These are phyloP conservation scores for Helicostylum pulchrum DNA, from an alignment of 192 early-diverging fungal genomes.

Conservation along the genomic window DNA sequence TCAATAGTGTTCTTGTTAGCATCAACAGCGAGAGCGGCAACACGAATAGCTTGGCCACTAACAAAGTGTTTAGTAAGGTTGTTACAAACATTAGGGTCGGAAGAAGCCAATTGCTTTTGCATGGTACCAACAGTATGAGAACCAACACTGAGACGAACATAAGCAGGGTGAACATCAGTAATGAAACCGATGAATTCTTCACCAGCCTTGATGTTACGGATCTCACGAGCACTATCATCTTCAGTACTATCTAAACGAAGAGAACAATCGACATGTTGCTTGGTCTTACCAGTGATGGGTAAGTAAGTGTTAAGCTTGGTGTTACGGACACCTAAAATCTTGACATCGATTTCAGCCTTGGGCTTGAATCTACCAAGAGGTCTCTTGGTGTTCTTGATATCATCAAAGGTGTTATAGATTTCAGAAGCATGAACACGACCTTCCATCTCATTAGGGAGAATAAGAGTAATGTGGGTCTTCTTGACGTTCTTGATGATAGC, in stretches of 20 bases:
- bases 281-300: conserved; percentile 49
- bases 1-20: conserved; percentile 20
- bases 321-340: conserved; percentile 65
- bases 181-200: conserved; percentile 47
- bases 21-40: conserved; percentile 25
- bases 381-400: conserved; percentile 22
- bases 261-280: conserved; percentile 42
- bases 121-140: conserved; percentile 23
- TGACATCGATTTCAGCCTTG: conserved; percentile 49
- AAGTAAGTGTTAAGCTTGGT: conserved; percentile 62
- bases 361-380: conserved; percentile 42
- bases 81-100: conserved; percentile 20
- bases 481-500: conserved; percentile 48
- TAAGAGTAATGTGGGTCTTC: conserved; percentile 56
- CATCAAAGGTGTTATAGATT: conserved; percentile 42
- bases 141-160: conserved; percentile 25
- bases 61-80: conserved; percentile 21
- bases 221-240: conserved; percentile 20
- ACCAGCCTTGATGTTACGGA: conserved; percentile 37
- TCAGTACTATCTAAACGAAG: conserved; percentile 15
- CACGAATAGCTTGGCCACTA: conserved; percentile 30
- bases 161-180: conserved; percentile 31
- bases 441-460: conserved; percentile 64
- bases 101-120: conserved; percentile 28
- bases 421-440: conserved; percentile 79